Percentiles rank a stretch among this genome's conserved stretches.
Evolutionary conservation across 2,329 filamentous ascomycete genomes (phyloP).

Genomic region (Cordyceps cicadae): DNA sequence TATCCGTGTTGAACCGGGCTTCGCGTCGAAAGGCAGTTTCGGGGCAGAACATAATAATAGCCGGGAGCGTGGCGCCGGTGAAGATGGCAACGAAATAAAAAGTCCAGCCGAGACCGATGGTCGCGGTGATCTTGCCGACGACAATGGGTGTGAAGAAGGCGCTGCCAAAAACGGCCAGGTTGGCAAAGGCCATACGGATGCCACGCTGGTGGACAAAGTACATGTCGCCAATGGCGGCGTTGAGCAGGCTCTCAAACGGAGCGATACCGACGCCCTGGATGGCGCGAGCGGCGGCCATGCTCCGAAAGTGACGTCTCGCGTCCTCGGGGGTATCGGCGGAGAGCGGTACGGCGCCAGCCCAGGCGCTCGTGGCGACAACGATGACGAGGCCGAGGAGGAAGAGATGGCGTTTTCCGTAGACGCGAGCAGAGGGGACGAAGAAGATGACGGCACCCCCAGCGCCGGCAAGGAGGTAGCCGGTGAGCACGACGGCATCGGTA

Average conservation of each 20-base stretch:
- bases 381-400: conserved; percentile 72
- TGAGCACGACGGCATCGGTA: conserved; percentile 71
- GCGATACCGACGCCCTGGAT: conserved; percentile 81
- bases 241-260: conserved; percentile 84
- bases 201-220: conserved; percentile 84
- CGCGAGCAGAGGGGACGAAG: conserved; percentile 77
- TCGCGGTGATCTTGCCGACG: conserved; percentile 73
- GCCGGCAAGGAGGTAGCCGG: conserved; percentile 79
- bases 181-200: conserved; percentile 73
- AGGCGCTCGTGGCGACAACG: conserved; percentile 64
- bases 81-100: conserved; percentile 89
- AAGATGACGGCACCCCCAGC: conserved; percentile 74
- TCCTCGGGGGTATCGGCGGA: not conserved
- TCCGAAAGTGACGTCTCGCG: conserved; percentile 44
- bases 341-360: conserved; percentile 57
- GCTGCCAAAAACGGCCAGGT: conserved; percentile 49
- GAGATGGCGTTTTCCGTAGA: conserved; percentile 88
- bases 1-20: conserved; percentile 60
- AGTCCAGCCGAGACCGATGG: conserved; percentile 75
- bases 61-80: conserved; percentile 57
- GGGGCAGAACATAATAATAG: conserved; percentile 71
- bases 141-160: conserved; percentile 72
- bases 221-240: conserved; percentile 79
- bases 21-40: conserved; percentile 74
- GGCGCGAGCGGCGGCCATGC: conserved; percentile 68